Conservation (phyloP, 768 basidiomycete genomes). For the Russula brevipes region DNA sequence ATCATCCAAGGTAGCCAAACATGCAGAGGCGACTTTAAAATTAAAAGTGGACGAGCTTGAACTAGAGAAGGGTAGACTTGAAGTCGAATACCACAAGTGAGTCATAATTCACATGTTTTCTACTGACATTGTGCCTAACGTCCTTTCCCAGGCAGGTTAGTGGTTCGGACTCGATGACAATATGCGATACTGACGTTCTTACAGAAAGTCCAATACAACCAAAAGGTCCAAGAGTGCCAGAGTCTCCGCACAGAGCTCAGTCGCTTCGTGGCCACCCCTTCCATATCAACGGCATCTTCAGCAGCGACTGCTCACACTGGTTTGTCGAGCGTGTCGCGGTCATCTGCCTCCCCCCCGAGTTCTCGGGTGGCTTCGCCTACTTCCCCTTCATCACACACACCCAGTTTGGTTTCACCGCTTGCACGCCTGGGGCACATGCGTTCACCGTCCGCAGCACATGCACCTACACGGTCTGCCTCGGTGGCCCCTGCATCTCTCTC, state of each 20-base stretch:
- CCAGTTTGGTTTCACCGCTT: constrained; percentile 10
- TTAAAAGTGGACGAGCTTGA: constrained; percentile 63
- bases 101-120: constrained; percentile 30
- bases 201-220: constrained; percentile 24
- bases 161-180: neutral
- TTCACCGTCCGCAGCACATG: constrained; percentile 18
- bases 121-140: constrained; percentile 1
- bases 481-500: constrained; percentile 15
- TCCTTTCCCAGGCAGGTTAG: constrained; percentile 20
- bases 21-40: constrained; percentile 55
- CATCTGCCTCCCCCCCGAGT: constrained; percentile 21
- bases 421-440: constrained; percentile 19
- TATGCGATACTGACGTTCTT: constrained; percentile 6
- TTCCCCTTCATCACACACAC: constrained; percentile 12
- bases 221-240: constrained; percentile 28
- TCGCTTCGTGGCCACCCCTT: constrained; percentile 21
- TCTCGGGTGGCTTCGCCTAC: constrained; percentile 27
- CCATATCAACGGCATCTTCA: constrained; percentile 16
- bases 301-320: constrained; percentile 23
- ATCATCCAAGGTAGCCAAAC: constrained; percentile 61
- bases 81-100: constrained; percentile 68
- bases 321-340: constrained; percentile 24
- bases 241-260: constrained; percentile 25
- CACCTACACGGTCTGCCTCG: constrained; percentile 20
- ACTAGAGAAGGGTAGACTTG: constrained; percentile 51